Conservation (phyloP, 768 basidiomycete genomes). For the Leccinum arenicola region DNA sequence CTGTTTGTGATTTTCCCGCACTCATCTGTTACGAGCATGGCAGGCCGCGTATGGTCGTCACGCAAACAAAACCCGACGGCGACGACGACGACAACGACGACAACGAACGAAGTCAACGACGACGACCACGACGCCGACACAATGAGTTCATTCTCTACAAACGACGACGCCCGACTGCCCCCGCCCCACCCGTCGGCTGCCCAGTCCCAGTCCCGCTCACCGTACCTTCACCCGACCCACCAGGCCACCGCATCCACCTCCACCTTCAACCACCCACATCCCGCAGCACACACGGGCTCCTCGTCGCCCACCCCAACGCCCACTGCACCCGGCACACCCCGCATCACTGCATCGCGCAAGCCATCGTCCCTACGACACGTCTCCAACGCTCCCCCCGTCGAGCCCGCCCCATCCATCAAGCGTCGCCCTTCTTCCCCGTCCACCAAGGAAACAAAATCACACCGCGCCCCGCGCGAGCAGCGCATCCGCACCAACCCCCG, state of each 20-base stretch:
- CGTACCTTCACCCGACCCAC: conserved; percentile 37
- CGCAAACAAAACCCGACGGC: conserved; percentile 15
- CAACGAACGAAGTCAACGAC: conserved; percentile 10
- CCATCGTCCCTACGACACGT: conserved; percentile 31
- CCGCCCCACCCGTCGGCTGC: conserved; percentile 3
- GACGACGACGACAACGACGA: conserved; percentile 4
- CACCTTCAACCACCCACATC: conserved; percentile 28
- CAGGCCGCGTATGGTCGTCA: conserved; percentile 20
- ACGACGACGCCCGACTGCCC: conserved; percentile 14
- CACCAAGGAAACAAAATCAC: conserved; percentile 22
- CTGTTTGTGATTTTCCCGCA: conserved; percentile 17
- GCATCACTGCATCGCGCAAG: conserved; percentile 25
- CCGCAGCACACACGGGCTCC: not conserved
- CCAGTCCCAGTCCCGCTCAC: conserved; percentile 29
- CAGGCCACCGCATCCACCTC: conserved; percentile 36
- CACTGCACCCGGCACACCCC: conserved; percentile 26
- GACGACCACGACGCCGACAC: conserved; percentile 24
- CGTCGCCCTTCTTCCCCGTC: conserved; percentile 29
- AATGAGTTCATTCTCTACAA: conserved; percentile 19
- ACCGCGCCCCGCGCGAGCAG: conserved; percentile 23
- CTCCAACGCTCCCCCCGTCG: conserved; percentile 29
- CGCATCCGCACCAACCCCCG: conserved; percentile 51
- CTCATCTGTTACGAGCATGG: conserved; percentile 19
- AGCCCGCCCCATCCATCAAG: conserved; percentile 25
- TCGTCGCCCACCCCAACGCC: conserved; percentile 17